Percentiles rank a stretch among this genome's conserved stretches.
Evolutionary conservation across 257 asterid species (phyloP).

Genomic region (Gentiana straminea): DNA sequence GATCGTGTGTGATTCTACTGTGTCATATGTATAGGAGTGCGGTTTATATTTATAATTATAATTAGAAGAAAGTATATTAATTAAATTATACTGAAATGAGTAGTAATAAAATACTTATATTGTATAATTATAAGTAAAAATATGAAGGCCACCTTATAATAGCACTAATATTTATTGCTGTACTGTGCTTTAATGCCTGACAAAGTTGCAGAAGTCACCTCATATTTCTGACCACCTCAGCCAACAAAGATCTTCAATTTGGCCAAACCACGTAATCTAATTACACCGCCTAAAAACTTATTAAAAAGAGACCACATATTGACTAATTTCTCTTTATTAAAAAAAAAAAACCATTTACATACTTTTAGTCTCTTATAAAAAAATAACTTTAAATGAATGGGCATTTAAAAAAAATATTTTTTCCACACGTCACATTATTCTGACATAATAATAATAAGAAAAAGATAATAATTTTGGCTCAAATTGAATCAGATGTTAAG

Average conservation of each 20-base stretch:
- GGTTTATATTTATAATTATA: no score
- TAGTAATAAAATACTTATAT: no score
- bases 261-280: constrained; percentile 46
- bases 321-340: not conserved
- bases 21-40: no score
- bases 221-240: constrained; percentile 42
- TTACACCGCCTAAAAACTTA: constrained; percentile 13
- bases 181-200: constrained; percentile 29
- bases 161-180: constrained; percentile 15
- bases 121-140: no score
- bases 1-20: no score
- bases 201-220: constrained; percentile 22
- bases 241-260: constrained; percentile 72
- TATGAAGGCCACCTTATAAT: not conserved
- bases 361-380: not conserved
- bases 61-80: no score
- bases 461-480: no score
- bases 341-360: not conserved
- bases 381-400: not conserved
- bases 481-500: no score
- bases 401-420: not conserved
- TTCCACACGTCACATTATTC: no score
- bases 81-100: not conserved
- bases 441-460: no score
- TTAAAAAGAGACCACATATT: constrained; percentile 7